phyloP scores from a whole-genome alignment of 768 basidiomycete genomes.

The Erythrobasidium yunnanense region DNA sequence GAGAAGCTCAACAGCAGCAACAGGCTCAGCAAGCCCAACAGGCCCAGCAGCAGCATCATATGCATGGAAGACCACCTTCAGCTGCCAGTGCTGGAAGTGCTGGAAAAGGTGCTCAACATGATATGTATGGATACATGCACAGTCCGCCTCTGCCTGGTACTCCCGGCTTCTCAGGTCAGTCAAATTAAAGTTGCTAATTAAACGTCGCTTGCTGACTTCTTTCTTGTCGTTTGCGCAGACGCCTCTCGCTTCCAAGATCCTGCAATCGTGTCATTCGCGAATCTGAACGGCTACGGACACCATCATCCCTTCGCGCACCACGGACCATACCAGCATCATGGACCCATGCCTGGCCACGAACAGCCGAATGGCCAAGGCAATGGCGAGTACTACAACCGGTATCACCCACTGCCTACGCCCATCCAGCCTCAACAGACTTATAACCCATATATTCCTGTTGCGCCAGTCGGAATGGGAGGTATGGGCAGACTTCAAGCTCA shows the following conservation, averaged over 20 bases:
- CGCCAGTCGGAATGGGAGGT: conserved; percentile 17
- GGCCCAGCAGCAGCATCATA: not conserved
- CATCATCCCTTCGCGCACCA: not conserved
- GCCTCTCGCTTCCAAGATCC: conserved; percentile 21
- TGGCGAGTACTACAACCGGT: conserved; percentile 20
- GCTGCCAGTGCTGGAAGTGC: not conserved
- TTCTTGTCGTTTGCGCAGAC: no score
- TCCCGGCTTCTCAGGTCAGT: not conserved
- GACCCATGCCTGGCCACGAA: not conserved
- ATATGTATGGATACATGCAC: conserved; percentile 1
- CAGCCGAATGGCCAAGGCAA: not conserved
- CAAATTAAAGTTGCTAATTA: no score
- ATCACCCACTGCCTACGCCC: conserved; percentile 17
- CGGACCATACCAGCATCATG: not conserved
- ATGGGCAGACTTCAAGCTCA: conserved; percentile 8
- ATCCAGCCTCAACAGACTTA: conserved; percentile 21
- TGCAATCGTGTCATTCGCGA: conserved; percentile 12
- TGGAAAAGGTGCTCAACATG: not conserved
- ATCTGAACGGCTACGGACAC: conserved; percentile 16
- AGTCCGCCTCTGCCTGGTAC: conserved; percentile 18
- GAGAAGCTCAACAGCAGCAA: not conserved
- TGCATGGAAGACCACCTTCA: conserved; percentile 2
- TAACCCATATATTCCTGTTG: conserved; percentile 19
- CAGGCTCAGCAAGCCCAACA: conserved; percentile 3
- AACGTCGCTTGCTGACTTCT: no score